Conservation (phyloP, 1,139 yeast species). For the Hemisphaericaspora xylanilytica region DNA sequence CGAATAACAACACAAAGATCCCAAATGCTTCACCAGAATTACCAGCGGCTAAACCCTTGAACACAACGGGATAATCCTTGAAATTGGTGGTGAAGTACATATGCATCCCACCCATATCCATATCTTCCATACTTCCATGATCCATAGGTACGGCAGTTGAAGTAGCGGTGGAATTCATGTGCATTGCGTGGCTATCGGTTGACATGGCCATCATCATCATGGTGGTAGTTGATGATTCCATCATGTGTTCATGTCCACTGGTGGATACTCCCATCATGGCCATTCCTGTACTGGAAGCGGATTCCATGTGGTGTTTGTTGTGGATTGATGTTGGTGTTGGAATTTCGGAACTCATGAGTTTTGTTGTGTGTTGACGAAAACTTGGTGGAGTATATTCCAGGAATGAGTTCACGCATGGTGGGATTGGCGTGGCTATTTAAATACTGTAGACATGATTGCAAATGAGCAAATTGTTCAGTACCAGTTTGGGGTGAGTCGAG, state of each 20-base stretch:
- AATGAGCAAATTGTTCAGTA: neutral
- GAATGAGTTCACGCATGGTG: too few relatives aligned
- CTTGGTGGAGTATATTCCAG: neutral
- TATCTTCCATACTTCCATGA: slow-evolving; percentile 12
- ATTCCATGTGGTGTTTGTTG: neutral
- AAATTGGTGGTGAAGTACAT: slow-evolving; percentile 53
- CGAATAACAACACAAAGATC: slow-evolving; percentile 59
- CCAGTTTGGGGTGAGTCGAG: neutral
- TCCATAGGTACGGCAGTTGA: slow-evolving; percentile 15
- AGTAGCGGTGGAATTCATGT: slow-evolving; percentile 17
- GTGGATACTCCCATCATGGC: too few relatives aligned
- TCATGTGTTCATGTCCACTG: too few relatives aligned
- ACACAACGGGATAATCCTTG: slow-evolving; percentile 58
- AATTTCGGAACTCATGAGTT: neutral
- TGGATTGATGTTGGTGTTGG: neutral
- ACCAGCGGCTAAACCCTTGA: slow-evolving; percentile 50
- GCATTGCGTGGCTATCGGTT: slow-evolving; percentile 6
- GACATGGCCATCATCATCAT: slow-evolving; percentile 6
- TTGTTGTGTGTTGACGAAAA: neutral
- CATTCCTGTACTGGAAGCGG: too few relatives aligned
- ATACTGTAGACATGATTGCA: neutral
- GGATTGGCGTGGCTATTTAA: neutral
- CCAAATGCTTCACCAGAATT: slow-evolving; percentile 67
- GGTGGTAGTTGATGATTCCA: neutral
- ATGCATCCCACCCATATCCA: slow-evolving; percentile 43